Base-by-base conservation (phyloP, 805 yeast genomes). In the Ogataea ganodermae region DNA sequence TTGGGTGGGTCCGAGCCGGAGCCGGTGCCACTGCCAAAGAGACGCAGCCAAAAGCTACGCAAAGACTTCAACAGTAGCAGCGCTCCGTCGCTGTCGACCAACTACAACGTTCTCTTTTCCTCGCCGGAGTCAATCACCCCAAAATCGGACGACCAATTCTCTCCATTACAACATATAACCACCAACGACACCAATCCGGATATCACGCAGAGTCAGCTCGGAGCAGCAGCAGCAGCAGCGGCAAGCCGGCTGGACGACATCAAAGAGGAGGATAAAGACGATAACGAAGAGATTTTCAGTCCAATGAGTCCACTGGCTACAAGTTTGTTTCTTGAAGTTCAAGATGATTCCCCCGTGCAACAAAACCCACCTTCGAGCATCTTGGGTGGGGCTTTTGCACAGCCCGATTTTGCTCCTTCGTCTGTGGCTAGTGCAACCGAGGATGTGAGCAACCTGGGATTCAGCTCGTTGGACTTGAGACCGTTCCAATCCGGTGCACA, bases 401-500 rank as follows among this genome's bases (percentile, higher is more conserved):
- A 31, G 35, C 27, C 45, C 14, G 27, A 22, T n/a, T 3, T 26
- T 20, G 12, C 36, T n/a, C 35, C 13, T n/a, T 31, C 42, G 18
- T 26, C 26, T 4, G 14, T 24, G 22, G 32, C 41, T 10, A 24
- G 33, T 20, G 31, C 33, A 28, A 27, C 16, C 28, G 39, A 30
- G 32, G 50, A 45, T 5, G 18, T 35, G 6, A 12, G 24, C 26
- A 21, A 16, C 7, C 33, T 45, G 13, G 44, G 40, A 6, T 28
- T 45, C 27, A 35, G 44, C 28, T 41, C 45, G 13, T 31, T 48
- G 6, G 56, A 51, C 43, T 44, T 67, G 17, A 65, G 63, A 3
- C 62, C 62, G 4, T 65, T 64, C 47, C 59, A 57, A 20, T 64
- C 69, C 2, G 69, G 66, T 17, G 63, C 65, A 7, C 62, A 59